These are phyloP conservation scores for Tetrahymena malaccensis DNA, from an alignment of 73 alveolate species.

Conservation along the genomic window DNA sequence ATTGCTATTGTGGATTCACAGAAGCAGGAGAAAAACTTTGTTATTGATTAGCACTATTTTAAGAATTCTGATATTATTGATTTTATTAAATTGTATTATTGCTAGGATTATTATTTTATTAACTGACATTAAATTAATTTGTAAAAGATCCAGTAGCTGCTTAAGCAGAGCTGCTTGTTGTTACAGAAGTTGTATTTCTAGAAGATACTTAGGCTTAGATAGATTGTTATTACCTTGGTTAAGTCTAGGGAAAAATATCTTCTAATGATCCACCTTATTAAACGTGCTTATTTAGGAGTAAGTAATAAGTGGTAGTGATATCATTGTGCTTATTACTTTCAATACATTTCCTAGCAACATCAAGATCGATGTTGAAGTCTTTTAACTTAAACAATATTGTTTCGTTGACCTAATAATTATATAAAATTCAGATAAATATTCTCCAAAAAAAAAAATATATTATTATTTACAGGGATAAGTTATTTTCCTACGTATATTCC, in stretches of 20 bases:
- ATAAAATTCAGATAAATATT: background rate
- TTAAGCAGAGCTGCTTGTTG: background rate
- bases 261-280: background rate
- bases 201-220: background rate
- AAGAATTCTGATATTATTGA: background rate
- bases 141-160: background rate
- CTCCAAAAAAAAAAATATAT: background rate
- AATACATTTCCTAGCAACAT: conserved; percentile 7
- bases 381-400: background rate
- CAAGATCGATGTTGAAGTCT: background rate
- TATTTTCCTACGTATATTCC: conserved; percentile 53
- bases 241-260: background rate
- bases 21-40: background rate
- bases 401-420: background rate
- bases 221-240: background rate
- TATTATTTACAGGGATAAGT: conserved; percentile 33
- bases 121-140: background rate
- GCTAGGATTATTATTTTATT: background rate
- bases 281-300: conserved; percentile 1
- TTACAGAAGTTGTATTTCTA: background rate
- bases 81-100: background rate
- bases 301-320: conserved; percentile 75
- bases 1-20: background rate
- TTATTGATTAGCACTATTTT: background rate
- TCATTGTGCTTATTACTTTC: conserved; percentile 74